A percentile compares a stretch with the other conserved stretches of the same genome.
Evolutionary conservation across 441 rosid species (phyloP).

Genomic region (Erodium texanum): DNA sequence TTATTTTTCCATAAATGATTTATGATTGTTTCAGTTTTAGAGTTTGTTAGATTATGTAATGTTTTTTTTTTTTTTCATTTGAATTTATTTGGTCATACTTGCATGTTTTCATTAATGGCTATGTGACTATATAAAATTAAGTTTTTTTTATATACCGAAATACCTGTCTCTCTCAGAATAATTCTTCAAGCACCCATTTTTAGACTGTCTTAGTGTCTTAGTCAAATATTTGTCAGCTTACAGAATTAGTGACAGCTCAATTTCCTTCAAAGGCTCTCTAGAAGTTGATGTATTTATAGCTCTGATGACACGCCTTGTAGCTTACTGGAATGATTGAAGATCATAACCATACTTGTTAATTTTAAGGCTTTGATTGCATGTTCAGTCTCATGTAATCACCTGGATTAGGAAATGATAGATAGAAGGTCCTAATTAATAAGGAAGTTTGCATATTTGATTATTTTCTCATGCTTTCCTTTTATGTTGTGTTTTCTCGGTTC

Average conservation of each 20-base stretch:
- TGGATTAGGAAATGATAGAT: not conserved
- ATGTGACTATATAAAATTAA: not conserved
- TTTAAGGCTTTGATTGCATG: not conserved
- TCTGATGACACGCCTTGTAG: not conserved
- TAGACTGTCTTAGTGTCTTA: not conserved
- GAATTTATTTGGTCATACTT: not conserved
- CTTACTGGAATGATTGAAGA: not conserved
- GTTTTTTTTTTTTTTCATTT: too few species aligned
- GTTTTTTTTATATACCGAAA: not conserved
- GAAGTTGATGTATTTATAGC: not conserved
- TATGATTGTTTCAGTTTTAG: not conserved
- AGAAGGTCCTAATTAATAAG: not conserved
- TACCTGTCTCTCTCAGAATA: not conserved
- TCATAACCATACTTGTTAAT: not conserved
- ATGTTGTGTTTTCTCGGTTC: not conserved
- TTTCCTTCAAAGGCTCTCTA: not conserved
- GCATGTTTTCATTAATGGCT: not conserved
- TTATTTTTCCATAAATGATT: not conserved
- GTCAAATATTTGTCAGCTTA: not conserved
- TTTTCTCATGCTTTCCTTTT: not conserved
- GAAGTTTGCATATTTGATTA: not conserved
- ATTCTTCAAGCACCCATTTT: not conserved
- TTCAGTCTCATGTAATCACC: not conserved
- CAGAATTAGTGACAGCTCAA: not conserved
- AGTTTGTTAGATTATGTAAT: too few species aligned